Percentiles rank a stretch among this genome's conserved stretches.
These are phyloP conservation scores for Coemansia sp. DNA, from an alignment of 192 early-diverging fungal species.

Conservation along the genomic window DNA sequence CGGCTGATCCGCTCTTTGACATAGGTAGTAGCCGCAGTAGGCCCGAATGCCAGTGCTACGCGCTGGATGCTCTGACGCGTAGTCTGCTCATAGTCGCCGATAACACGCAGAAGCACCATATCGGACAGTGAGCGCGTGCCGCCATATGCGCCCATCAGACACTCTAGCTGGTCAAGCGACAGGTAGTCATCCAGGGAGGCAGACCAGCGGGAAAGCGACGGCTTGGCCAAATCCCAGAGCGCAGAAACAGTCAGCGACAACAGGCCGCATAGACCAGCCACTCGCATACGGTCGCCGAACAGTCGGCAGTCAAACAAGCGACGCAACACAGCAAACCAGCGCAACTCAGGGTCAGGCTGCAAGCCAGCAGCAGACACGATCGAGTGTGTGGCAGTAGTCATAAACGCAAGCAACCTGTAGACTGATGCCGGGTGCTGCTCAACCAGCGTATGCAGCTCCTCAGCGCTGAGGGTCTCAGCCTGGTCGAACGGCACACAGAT, in stretches of 20 bases:
- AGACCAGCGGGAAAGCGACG: slow-evolving; percentile 50
- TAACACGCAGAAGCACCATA: slow-evolving; percentile 25
- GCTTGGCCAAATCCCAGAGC: slow-evolving; percentile 42
- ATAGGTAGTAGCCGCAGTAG: slow-evolving; percentile 23
- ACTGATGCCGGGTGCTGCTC: too few species aligned
- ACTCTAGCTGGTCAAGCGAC: slow-evolving; percentile 45
- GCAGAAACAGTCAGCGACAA: slow-evolving; percentile 21
- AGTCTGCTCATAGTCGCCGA: slow-evolving; percentile 35
- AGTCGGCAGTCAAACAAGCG: slow-evolving; percentile 40
- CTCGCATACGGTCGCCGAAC: slow-evolving; percentile 27
- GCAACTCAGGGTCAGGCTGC: too few species aligned
- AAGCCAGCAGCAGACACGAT: too few species aligned
- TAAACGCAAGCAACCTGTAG: too few species aligned
- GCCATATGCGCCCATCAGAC: slow-evolving; percentile 38
- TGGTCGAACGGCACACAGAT: too few species aligned
- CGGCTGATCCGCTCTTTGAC: slow-evolving; percentile 30
- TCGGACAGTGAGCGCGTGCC: slow-evolving; percentile 37
- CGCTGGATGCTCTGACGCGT: slow-evolving; percentile 52
- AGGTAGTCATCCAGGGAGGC: slow-evolving; percentile 43
- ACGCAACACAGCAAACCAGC: too few species aligned
- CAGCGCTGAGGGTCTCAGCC: too few species aligned
- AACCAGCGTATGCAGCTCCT: too few species aligned
- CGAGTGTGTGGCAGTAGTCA: too few species aligned
- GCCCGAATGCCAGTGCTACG: slow-evolving; percentile 44
- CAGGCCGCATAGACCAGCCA: slow-evolving; percentile 5